Evolutionary conservation across 129 eudicot genomes (phyloP).

Genomic region (Solidago caesia): DNA sequence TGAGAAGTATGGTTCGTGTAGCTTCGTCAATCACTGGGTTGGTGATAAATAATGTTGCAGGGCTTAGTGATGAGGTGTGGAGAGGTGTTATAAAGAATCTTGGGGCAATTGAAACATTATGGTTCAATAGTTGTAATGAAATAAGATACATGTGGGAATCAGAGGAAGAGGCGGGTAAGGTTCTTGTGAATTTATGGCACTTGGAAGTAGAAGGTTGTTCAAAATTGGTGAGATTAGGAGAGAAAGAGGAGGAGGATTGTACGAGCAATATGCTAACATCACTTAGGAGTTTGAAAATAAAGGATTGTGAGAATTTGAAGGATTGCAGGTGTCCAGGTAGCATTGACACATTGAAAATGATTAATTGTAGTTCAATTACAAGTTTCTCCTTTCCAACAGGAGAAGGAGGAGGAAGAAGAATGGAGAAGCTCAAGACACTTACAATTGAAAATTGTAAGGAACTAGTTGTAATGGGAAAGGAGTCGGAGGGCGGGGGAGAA

Average conservation of each 20-base stretch:
- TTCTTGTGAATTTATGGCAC: conserved; percentile 19
- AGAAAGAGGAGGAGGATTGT: conserved; percentile 20
- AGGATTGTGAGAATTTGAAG: background rate
- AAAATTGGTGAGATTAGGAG: conserved; percentile 17
- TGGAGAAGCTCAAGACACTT: conserved; percentile 3
- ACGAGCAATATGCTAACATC: conserved; percentile 8
- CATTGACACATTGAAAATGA: background rate
- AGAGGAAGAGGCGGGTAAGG: background rate
- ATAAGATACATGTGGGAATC: conserved; percentile 20
- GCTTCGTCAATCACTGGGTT: background rate
- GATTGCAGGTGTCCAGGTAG: background rate
- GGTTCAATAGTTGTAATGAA: background rate
- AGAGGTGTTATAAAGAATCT: conserved; percentile 10
- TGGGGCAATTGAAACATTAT: conserved; percentile 8
- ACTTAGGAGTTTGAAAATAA: background rate
- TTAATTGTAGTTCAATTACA: background rate
- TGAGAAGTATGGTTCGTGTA: conserved; percentile 13
- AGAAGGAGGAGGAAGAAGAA: background rate
- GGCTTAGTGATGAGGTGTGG: conserved; percentile 13
- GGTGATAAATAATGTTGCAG: background rate
- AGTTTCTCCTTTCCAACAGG: background rate
- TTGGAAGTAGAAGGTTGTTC: background rate
- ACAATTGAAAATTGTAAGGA: background rate
- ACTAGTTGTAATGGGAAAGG: background rate
- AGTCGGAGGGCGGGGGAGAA: background rate